These are phyloP conservation scores for Citrullus colocynthis DNA, from an alignment of 306 rosid species.

Conservation along the genomic window DNA sequence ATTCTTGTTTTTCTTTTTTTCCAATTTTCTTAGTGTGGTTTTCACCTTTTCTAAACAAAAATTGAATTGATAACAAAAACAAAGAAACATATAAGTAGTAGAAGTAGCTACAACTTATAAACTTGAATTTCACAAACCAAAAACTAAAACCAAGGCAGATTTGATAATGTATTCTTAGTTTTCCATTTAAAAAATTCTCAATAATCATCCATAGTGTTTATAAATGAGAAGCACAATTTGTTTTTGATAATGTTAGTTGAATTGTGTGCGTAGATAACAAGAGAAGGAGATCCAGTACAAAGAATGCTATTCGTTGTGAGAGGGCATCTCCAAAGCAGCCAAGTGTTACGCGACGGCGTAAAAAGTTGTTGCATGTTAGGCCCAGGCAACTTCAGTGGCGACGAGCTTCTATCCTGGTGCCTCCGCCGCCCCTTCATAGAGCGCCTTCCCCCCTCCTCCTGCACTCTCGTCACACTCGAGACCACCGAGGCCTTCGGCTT, in stretches of 20 bases:
- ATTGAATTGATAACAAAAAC: too few relatives aligned
- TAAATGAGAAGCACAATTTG: too few relatives aligned
- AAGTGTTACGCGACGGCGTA: constrained; percentile 71
- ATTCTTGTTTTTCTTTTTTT: too few relatives aligned
- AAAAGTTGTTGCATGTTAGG: constrained; percentile 91
- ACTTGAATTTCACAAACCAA: too few relatives aligned
- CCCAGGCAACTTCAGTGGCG: constrained; percentile 88
- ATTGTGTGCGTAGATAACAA: constrained; percentile 31
- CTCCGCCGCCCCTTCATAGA: constrained; percentile 66
- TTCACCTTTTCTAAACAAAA: too few relatives aligned
- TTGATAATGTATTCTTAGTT: too few relatives aligned
- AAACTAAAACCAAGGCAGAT: too few relatives aligned
- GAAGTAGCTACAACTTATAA: too few relatives aligned
- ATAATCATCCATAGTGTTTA: too few relatives aligned
- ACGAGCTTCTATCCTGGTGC: constrained; percentile 92
- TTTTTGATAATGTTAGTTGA: neutral
- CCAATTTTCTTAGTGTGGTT: too few relatives aligned
- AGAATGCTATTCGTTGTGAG: constrained; percentile 89
- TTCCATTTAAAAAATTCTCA: too few relatives aligned
- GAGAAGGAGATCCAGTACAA: constrained; percentile 90
- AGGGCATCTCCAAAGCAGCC: constrained; percentile 91
- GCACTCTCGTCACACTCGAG: constrained; percentile 58
- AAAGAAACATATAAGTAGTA: too few relatives aligned
- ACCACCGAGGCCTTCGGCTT: constrained; percentile 82
- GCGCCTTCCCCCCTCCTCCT: constrained; percentile 66